Base-by-base conservation (phyloP, 192 early-diverging fungal genomes). In the Dispira parvispora region DNA sequence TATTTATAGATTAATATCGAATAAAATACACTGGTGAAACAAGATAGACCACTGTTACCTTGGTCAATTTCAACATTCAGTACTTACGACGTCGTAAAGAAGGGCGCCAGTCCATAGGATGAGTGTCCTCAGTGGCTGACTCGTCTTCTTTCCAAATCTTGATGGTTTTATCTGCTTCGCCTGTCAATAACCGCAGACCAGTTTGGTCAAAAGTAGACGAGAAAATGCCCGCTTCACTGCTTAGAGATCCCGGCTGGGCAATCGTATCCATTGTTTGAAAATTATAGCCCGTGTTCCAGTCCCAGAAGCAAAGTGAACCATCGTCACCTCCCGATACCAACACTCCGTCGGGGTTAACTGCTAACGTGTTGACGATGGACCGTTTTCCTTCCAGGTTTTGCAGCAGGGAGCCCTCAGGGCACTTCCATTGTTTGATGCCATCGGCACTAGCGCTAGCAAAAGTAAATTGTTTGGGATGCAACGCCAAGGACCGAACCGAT, bases 101-200 rank as follows among this genome's bases (percentile, higher is more conserved):
- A 38, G 32, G 32, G 6, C 32, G 32, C 32, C 32, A 38, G 32
- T 38, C 32, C 6, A 38, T 4, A 38, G 32, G 32, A 38, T 38
- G 32, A 4, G 32, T 38, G 32, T 6, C 6, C 6, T 38, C 32
- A 6, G 32, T 38, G 32, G 46, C 47, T 20, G 45, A n/a, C 3
- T 62, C 62, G 47, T 62, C 62, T 10, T 62, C 62, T 32, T 62
- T 62, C 62, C 64, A 97, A 55, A 99, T 91, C 78, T 99, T 99
- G 72, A 99, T 92, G 1, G 92, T 92, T 75, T 99, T 99, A 71
- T 99, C 96, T 0, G 94, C 94, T 71, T 98, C 96, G 65, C 96
- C 90, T 2, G 96, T 99, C 64, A 99, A 91, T 52, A 99, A 75
- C 45, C 96, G 86, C 58, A 88, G 80, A 1, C 96, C 94, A 20